Evolutionary conservation across 257 asterid species (phyloP), one percentile per base, ranked within the genome.

Genomic region (Gentiana macrophylla): DNA sequence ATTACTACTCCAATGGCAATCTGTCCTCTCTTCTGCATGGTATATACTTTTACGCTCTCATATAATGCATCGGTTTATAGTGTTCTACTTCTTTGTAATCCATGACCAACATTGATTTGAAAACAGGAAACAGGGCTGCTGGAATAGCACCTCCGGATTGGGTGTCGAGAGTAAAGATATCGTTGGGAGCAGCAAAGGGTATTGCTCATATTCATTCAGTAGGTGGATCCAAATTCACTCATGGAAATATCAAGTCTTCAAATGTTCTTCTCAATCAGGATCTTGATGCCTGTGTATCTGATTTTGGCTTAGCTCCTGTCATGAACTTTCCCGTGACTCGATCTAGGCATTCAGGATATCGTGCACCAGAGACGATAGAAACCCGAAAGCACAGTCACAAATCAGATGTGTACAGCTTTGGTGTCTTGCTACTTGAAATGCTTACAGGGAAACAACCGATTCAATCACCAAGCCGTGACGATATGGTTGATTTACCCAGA

Each of bases 341-440:
- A 24, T 72, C 97, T 24, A 81, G 96, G 10, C 79, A 72, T 1
- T 79, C 81, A 0, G 97, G 97, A 0, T 90, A 90, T 70, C 83
- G 89, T 0, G 96, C 96, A 3, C 98, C 96, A 0, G 98, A 91
- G 74, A 81, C 78, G 56, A 61, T 73, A 0, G 96, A 86, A 52
- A 77, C 89, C n/a, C 71, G 89, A 15, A 86, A 82, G 61, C 89
- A 82, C 50, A 72, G 80, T 37, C 96, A 84, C 69, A 84, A 84
- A 59, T 86, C 98, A 4, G 96, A 91, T 32, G 96, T 86, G 48
- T 91, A 84, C 76, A 86, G 97, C 86, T 86, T 86, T 1, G 96
- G 98, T 1, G 98, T 91, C 50, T 49, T 91, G 34, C 74, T 91
- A 2, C 98, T 91, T 0, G 98, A 91, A 77, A 83, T 86, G 91